phyloP scores from a whole-genome alignment of 2,329 filamentous ascomycete species.

The Venturia effusa region DNA sequence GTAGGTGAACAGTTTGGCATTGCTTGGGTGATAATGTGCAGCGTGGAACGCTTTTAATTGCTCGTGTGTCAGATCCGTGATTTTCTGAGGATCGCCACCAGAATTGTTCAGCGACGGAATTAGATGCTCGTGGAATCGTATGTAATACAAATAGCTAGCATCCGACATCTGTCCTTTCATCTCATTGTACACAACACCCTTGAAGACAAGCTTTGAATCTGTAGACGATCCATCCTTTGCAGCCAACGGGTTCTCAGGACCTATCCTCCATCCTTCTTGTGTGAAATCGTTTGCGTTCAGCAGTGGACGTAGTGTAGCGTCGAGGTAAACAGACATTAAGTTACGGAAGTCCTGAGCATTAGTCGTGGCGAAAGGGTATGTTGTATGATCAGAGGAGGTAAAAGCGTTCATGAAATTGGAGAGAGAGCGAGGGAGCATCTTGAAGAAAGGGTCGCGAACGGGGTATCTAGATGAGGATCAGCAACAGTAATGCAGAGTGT shows the following conservation, averaged over 20 bases:
- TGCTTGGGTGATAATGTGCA: slow-evolving; percentile 93
- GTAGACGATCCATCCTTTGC: slow-evolving; percentile 24
- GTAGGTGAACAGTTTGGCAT: slow-evolving; percentile 91
- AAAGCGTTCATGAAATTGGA: slow-evolving; percentile 99
- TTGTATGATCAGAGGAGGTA: slow-evolving; percentile 91
- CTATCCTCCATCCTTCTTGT: slow-evolving; percentile 94
- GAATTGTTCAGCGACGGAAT: slow-evolving; percentile 94
- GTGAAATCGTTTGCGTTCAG: slow-evolving; percentile 86
- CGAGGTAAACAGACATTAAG: slow-evolving; percentile 90
- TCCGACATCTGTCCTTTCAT: slow-evolving; percentile 99
- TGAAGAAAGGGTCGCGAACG: slow-evolving; percentile 98
- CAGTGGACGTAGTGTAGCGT: slow-evolving; percentile 82
- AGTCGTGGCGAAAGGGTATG: slow-evolving; percentile 95
- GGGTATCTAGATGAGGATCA: slow-evolving; percentile 54
- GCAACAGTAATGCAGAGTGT: not conserved
- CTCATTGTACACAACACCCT: slow-evolving; percentile 97
- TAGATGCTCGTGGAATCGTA: slow-evolving; percentile 87
- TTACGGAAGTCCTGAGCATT: slow-evolving; percentile 94
- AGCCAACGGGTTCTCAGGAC: slow-evolving; percentile 69
- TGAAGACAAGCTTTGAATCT: slow-evolving; percentile 65
- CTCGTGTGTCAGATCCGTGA: slow-evolving; percentile 87
- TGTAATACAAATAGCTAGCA: slow-evolving; percentile 91
- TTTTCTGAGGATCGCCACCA: slow-evolving; percentile 89
- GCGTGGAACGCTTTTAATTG: slow-evolving; percentile 82
- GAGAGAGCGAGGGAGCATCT: slow-evolving; percentile 96